Base-by-base conservation (phyloP, 768 basidiomycete species). In the Hortiboletus flavorubellus region DNA sequence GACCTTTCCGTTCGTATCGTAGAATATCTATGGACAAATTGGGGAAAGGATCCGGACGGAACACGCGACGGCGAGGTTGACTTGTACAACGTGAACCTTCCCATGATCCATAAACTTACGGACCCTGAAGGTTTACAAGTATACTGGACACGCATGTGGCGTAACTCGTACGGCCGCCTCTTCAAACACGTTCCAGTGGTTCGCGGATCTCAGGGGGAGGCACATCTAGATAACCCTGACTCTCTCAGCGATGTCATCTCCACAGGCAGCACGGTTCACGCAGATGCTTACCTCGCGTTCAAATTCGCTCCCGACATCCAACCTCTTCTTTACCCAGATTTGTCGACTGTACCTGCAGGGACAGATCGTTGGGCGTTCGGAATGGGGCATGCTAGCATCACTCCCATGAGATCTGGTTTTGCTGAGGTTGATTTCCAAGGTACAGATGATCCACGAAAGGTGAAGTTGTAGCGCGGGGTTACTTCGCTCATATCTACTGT, bases 61-160 rank as follows among this genome's bases (percentile, higher is more conserved):
- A 64, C 82, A 42, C 77, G 83, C 37, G 70, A 78, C 50, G 80
- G 81, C 45, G 85, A 89, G 65, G 83, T 93, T 33, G 91, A 91
- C 67, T 75, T 94, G 23, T 93, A 93, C 73, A 92, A 76, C 65
- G 73, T 98, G 63, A 98, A 98, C 71, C 82, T 98, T 44, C 93
- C 94, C 23, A 76, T 97, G 68, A 78, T 93, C 47, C 80, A 84
- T 50, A 78, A 74, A 29, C 78, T 90, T 30, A 71, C 89, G 44
- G 72, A 76, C 39, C 78, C 81, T 33, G 78, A 79, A 48, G 84
- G 84, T 8, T 69, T 93, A 51, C 81, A 81, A 59, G 79, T 91
- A 51, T 80, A 77, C 61, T 94, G 92, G 90, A 91, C 94, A 11
- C 76, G 69, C 29, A 82, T 94, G 73, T 93, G 90, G 91, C 81